phyloP scores from a whole-genome alignment of 345 rosid species.

The Erodium maritimum region DNA sequence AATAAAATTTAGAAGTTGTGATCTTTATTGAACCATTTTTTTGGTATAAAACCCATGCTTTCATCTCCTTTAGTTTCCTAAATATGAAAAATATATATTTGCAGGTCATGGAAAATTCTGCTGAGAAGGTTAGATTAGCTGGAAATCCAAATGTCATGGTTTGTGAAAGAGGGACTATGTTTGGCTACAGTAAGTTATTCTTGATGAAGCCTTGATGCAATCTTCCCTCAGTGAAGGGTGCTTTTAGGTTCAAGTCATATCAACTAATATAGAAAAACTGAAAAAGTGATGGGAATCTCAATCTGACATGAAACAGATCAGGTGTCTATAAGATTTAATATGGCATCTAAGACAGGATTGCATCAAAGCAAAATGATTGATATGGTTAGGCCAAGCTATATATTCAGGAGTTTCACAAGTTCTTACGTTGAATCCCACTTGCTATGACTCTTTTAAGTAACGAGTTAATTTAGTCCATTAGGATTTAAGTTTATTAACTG shows the following conservation, averaged over 20 bases:
- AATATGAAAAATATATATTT: conserved; percentile 13
- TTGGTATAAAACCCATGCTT: conserved; percentile 4
- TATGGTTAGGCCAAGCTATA: not conserved
- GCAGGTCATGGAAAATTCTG: conserved; percentile 86
- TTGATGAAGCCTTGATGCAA: not conserved
- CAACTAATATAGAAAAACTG: too few species aligned
- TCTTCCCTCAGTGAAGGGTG: not conserved
- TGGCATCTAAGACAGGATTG: not conserved
- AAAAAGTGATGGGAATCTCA: not conserved
- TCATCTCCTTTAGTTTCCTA: conserved; percentile 2
- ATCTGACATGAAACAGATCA: not conserved
- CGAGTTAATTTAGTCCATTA: not conserved
- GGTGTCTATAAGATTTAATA: not conserved
- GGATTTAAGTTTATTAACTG: not conserved
- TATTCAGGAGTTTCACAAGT: too few species aligned
- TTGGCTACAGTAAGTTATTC: conserved; percentile 80
- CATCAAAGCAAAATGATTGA: not conserved
- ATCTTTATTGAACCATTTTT: conserved; percentile 7
- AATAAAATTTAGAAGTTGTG: not conserved
- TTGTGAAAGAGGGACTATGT: conserved; percentile 97
- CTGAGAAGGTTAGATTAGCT: conserved; percentile 79
- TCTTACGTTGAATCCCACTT: too few species aligned
- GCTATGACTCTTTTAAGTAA: too few species aligned
- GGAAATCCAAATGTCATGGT: conserved; percentile 97
- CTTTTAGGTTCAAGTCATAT: not conserved